phyloP scores from a whole-genome alignment of 768 basidiomycete species.

The Boletus rex-veris region DNA sequence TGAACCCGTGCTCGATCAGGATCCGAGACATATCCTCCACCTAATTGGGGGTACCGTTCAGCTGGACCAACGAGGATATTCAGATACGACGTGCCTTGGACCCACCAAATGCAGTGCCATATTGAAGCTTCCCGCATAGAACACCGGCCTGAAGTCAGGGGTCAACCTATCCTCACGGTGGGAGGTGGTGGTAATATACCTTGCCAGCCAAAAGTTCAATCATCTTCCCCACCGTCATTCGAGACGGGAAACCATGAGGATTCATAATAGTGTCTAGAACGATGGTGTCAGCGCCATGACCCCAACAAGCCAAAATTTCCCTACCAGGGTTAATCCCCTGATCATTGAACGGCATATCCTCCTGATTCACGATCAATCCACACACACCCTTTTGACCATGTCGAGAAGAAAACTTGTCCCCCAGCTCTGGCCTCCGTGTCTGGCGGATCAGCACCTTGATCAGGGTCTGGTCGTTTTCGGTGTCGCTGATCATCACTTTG shows the following conservation, averaged over 20 bases:
- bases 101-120: slow-evolving; percentile 96
- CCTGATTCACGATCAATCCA: slow-evolving; percentile 97
- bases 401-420: slow-evolving; percentile 97
- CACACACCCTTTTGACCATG: slow-evolving; percentile 99
- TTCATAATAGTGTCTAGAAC: slow-evolving; percentile 97
- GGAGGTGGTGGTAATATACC: slow-evolving; percentile 36
- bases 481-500: slow-evolving; percentile 97
- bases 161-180: slow-evolving; percentile 3
- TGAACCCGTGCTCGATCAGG: slow-evolving; percentile 92
- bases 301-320: slow-evolving; percentile 13
- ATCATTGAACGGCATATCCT: slow-evolving; percentile 99
- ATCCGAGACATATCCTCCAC: slow-evolving; percentile 98
- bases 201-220: slow-evolving; percentile 96
- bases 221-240: slow-evolving; percentile 99
- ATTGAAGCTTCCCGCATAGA: slow-evolving; percentile 81
- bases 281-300: slow-evolving; percentile 11
- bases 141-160: slow-evolving; percentile 71
- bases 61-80: slow-evolving; percentile 2
- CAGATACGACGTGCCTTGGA: slow-evolving; percentile 63
- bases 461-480: slow-evolving; percentile 92
- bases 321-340: slow-evolving; percentile 89
- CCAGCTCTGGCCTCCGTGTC: slow-evolving; percentile 92
- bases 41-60: slow-evolving; percentile 35
- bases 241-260: slow-evolving; percentile 98
- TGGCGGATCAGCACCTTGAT: slow-evolving; percentile 98